These are phyloP conservation scores for Myriosclerotinia scirpicola DNA, from an alignment of 2,329 filamentous ascomycete species.

Conservation along the genomic window DNA sequence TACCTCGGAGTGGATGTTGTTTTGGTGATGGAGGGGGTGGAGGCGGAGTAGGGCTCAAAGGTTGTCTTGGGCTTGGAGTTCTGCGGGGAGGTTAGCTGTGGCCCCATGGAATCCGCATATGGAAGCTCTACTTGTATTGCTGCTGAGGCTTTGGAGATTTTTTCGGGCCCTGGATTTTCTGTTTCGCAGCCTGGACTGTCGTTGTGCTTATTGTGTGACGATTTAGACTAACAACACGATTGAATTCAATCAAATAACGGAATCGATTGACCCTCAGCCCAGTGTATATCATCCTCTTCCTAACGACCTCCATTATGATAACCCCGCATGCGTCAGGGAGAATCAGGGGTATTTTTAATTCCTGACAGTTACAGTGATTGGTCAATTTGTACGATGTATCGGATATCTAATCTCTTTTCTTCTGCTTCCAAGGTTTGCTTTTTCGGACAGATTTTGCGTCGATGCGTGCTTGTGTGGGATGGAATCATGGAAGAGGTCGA, in stretches of 20 bases:
- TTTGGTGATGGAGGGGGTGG: slow-evolving; percentile 14
- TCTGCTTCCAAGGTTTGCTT: not conserved
- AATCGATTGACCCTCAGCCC: not conserved
- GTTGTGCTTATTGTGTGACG: slow-evolving; percentile 19
- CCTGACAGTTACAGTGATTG: too few relatives aligned
- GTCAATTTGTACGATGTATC: not conserved
- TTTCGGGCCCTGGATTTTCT: not conserved
- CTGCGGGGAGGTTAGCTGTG: slow-evolving; percentile 23
- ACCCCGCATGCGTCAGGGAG: not conserved
- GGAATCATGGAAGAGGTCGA: not conserved
- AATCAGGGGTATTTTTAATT: not conserved
- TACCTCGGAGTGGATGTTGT: slow-evolving; percentile 33
- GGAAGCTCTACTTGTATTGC: slow-evolving; percentile 18
- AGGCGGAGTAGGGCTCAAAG: slow-evolving; percentile 13
- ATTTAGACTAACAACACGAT: not conserved
- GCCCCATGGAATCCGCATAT: not conserved
- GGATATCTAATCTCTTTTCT: not conserved
- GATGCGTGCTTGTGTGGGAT: not conserved
- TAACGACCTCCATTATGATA: slow-evolving; percentile 11
- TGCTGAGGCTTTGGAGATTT: not conserved
- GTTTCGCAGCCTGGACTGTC: slow-evolving; percentile 2
- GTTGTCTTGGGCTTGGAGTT: slow-evolving; percentile 28
- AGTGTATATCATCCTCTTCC: slow-evolving; percentile 7
- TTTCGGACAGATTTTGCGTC: not conserved
- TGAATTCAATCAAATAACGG: not conserved